Conservation (phyloP, 129 eudicot genomes). For the Tagetes patula region DNA sequence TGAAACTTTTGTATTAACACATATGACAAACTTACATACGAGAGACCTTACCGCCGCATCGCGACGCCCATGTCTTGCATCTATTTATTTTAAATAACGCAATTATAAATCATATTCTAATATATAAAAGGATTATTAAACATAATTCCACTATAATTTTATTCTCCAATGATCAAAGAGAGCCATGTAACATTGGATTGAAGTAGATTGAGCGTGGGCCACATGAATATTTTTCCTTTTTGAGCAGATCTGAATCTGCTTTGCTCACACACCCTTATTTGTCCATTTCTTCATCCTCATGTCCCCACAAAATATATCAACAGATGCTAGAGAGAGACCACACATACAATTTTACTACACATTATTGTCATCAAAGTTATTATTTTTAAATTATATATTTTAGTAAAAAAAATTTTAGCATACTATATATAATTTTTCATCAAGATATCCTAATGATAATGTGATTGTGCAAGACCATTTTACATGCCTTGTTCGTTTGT, state of each 20-base stretch:
- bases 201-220: slow-evolving; percentile 24
- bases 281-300: slow-evolving; percentile 39
- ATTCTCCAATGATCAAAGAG: background rate
- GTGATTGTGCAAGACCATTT: no score
- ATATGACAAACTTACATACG: no score
- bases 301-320: slow-evolving; percentile 40
- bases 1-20: no score
- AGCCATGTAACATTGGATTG: background rate
- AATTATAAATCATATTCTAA: no score
- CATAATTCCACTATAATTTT: background rate
- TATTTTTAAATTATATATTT: no score
- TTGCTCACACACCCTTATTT: slow-evolving; percentile 34
- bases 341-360: background rate
- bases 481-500: no score
- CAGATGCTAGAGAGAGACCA: slow-evolving; percentile 28
- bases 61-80: no score
- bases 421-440: no score
- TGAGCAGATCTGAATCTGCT: slow-evolving; percentile 50
- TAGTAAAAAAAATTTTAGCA: no score
- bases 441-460: no score
- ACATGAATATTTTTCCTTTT: slow-evolving; percentile 32
- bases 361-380: background rate
- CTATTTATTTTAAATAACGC: no score
- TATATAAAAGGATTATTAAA: background rate
- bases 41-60: no score